Percentiles rank a stretch among this genome's conserved stretches.
Conservation (phyloP, 1,139 yeast species). For the Spencermartinsiella ligniputridi region DNA sequence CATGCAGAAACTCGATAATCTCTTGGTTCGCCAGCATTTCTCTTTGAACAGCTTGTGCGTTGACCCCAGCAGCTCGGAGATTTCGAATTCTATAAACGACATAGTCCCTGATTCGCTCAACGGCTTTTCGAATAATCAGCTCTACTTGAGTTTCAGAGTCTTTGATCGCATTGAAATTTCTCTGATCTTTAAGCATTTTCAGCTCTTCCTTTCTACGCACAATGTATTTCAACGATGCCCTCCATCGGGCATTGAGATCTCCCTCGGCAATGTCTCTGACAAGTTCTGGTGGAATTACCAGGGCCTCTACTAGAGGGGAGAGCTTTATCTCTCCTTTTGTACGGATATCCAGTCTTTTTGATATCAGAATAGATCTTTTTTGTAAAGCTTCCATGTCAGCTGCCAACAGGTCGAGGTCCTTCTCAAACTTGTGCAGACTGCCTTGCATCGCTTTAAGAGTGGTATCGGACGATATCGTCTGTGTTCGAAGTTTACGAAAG, state of each 20-base stretch:
- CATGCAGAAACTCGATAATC: conserved; percentile 51
- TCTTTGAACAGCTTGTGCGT: conserved; percentile 72
- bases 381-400: conserved; percentile 54
- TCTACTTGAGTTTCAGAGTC: conserved; percentile 40
- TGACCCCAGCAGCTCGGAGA: conserved; percentile 48
- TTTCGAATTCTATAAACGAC: conserved; percentile 59
- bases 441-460: conserved; percentile 37
- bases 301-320: conserved; percentile 67
- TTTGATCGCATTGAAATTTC: conserved; percentile 20
- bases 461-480: conserved; percentile 39
- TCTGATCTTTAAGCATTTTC: conserved; percentile 10
- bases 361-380: conserved; percentile 54
- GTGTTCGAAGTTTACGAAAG: conserved; percentile 37
- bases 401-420: conserved; percentile 55
- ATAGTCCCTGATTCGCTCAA: conserved; percentile 73
- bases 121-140: conserved; percentile 46
- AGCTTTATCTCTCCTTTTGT: conserved; percentile 53
- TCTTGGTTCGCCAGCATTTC: conserved; percentile 59
- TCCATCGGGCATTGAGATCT: conserved; percentile 33
- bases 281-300: conserved; percentile 63
- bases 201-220: conserved; percentile 21
- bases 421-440: conserved; percentile 49
- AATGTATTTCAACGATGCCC: conserved; percentile 31
- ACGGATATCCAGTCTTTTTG: conserved; percentile 53
- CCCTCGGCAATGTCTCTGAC: conserved; percentile 31